Percentiles rank a stretch among this genome's conserved stretches.
Conservation (phyloP, 139 green algal genomes). For the Coelastrella sp. region DNA sequence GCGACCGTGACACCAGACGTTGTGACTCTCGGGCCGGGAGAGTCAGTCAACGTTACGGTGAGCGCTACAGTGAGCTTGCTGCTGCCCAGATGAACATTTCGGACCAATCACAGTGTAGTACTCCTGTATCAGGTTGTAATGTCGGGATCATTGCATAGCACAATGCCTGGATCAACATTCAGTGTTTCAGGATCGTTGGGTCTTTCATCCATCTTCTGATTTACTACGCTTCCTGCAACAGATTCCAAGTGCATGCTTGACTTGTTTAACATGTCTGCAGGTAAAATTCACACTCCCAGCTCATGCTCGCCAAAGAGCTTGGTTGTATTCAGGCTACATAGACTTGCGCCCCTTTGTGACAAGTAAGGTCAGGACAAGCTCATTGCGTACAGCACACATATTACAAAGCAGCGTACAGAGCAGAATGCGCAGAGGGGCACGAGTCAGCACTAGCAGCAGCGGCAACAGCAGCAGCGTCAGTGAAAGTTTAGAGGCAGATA, state of each 20-base stretch:
- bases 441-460: neutral
- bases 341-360: neutral
- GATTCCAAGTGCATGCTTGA: no score
- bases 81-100: no score
- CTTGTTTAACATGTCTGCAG: no score
- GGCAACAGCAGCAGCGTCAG: neutral
- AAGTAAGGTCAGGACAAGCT: neutral
- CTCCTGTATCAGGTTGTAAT: no score
- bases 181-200: no score
- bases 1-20: neutral
- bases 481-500: neutral
- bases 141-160: no score
- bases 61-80: neutral
- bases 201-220: no score
- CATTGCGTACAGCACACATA: no score
- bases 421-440: neutral
- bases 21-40: neutral
- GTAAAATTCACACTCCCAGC: neutral
- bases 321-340: slow-evolving; percentile 36
- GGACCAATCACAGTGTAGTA: no score
- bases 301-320: neutral
- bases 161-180: no score
- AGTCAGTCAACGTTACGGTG: slow-evolving; percentile 1
- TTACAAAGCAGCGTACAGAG: neutral
- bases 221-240: no score